Conservation (phyloP, 1,284 basidiomycete species). For the Trametes sp. region DNA sequence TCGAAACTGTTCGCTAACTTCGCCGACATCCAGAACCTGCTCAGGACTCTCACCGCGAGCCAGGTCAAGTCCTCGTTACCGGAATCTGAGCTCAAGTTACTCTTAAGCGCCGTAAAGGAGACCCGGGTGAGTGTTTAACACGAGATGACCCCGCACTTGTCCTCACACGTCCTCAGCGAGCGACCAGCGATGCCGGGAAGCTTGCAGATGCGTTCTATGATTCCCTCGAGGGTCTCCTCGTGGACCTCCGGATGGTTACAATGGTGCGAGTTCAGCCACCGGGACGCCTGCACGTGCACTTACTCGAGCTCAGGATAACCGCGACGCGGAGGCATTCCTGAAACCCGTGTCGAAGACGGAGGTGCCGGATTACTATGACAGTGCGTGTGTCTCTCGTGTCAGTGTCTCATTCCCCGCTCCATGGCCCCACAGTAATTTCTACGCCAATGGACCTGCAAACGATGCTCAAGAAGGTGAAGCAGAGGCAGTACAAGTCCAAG, state of each 20-base stretch:
- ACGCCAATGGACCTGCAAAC: conserved; percentile 95
- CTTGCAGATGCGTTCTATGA: conserved; percentile 92
- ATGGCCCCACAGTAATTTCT: conserved; percentile 69
- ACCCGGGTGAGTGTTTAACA: conserved; percentile 63
- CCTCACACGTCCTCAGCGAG: conserved; percentile 47
- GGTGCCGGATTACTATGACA: conserved; percentile 89
- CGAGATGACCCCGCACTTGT: conserved; percentile 11
- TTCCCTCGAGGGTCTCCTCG: conserved; percentile 85
- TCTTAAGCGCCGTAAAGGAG: conserved; percentile 79
- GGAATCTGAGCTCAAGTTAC: conserved; percentile 71
- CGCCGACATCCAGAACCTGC: conserved; percentile 64
- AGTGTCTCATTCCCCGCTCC: conserved; percentile 12
- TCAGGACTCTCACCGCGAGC: conserved; percentile 77
- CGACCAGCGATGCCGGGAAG: conserved; percentile 71
- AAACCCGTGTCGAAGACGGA: conserved; percentile 89
- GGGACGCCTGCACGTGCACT: conserved; percentile 25
- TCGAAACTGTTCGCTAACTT: conserved; percentile 31
- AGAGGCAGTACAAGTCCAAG: conserved; percentile 92
- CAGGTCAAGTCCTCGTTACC: conserved; percentile 59
- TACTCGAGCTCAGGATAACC: conserved; percentile 68
- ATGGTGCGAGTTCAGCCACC: conserved; percentile 55
- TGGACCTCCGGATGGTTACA: conserved; percentile 82
- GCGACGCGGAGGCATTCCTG: conserved; percentile 88
- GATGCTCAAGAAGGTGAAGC: conserved; percentile 92
- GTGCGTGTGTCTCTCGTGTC: conserved; percentile 51